Evolutionary conservation across 805 yeast genomes (phyloP), one percentile per base, ranked within the genome.

Genomic region (Candida sphagnicola): DNA sequence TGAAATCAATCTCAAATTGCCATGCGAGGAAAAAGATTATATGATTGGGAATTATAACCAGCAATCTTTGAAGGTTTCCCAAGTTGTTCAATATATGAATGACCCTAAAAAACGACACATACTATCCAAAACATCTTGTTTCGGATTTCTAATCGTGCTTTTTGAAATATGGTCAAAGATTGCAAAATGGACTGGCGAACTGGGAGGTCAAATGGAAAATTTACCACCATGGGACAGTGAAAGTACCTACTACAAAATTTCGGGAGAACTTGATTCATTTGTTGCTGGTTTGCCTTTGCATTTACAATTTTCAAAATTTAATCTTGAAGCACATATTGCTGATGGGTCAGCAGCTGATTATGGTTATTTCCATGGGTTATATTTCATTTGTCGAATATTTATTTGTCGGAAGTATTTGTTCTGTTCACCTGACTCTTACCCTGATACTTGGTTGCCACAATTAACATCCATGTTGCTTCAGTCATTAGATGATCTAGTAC

Each of bases 171-270:
- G 71, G 72, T 54, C 61, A 2, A 50, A 53, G 18, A 57, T 61
- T 15, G 65, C 69, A 2, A 58, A 60, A 41, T 65, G 70, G 69
- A 63, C 61, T 1, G 65, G 70, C 4, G 65, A 61, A 34, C 49
- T 51, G 12, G 67, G 65, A 2, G 59, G 58, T 0, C 51, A 51
- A 29, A 34, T 46, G n/a, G 67, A 58, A n/a, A 44, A 39, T 14
- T 29, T 44, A 11, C 51, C 51, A 13, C 70, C 70, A 5, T 59
- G 60, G 64, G 47, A 53, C 8, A 36, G 43, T 12, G 39, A 48
- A 3, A 60, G 68, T 3, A 48, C 51, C 3, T 63, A 54, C 39
- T 45, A 40, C 30, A 46, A 49, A 16, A 40, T 66, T 4, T 51
- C 57, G 5, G 31, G 43, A 8, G 55, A 53, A 31, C 40, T 66